A percentile compares a stretch with the other conserved stretches of the same genome.
Conservation (phyloP, 306 rosid species). For the Cucurbita moschata region DNA sequence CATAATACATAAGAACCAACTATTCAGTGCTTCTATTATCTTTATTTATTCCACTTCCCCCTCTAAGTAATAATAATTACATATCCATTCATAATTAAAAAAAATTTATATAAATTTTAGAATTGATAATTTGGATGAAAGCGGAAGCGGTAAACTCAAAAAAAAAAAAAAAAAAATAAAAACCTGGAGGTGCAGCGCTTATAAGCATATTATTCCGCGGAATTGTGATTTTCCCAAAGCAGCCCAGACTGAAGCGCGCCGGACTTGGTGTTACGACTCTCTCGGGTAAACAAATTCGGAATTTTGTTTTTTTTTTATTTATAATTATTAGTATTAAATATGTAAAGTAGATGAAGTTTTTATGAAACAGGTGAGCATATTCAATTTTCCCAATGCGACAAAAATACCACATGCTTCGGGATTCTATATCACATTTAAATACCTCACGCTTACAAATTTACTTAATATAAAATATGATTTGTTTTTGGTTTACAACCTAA, state of each 20-base stretch:
- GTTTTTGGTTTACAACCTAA: no score
- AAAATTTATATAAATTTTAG: neutral
- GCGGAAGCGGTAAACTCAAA: neutral
- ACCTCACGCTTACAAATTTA: neutral
- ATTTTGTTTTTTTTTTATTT: neutral
- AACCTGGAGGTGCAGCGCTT: neutral
- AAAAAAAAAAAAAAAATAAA: no score
- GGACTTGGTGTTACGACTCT: neutral
- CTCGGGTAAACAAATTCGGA: neutral
- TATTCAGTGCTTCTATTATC: no score
- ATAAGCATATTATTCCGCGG: neutral
- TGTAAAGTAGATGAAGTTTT: neutral
- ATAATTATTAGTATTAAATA: neutral
- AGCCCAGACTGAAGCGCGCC: neutral
- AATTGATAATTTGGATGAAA: neutral
- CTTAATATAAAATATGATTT: no score
- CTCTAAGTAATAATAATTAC: no score
- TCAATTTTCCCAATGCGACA: constrained; percentile 87
- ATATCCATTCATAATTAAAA: no score
- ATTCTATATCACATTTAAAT: constrained; percentile 2
- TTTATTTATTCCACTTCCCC: no score
- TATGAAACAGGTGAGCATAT: constrained; percentile 28
- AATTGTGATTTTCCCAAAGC: constrained; percentile 1
- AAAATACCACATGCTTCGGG: constrained; percentile 49
- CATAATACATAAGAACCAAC: no score